Evolutionary conservation across 352 stramenopile genomes (phyloP).

Genomic region (Phytophthora syringae): DNA sequence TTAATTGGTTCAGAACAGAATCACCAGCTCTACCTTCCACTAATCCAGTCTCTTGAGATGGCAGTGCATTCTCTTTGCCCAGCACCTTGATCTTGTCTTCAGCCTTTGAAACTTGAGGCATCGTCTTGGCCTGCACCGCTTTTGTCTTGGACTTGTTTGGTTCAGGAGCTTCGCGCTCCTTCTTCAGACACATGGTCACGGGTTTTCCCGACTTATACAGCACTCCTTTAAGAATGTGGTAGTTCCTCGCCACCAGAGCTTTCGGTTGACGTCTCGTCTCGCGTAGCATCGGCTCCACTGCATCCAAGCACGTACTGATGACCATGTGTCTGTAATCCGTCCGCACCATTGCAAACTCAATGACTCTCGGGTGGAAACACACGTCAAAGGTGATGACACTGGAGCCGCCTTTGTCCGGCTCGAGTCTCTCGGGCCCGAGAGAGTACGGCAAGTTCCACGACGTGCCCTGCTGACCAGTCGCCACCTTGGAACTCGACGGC

Average conservation of each 20-base stretch:
- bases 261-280: slow-evolving; percentile 35
- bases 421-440: slow-evolving; percentile 89
- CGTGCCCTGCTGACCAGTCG: slow-evolving; percentile 36
- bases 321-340: slow-evolving; percentile 88
- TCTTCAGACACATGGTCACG: slow-evolving; percentile 75
- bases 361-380: slow-evolving; percentile 91
- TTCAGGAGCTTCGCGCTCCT: slow-evolving; percentile 20
- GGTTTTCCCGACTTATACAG: slow-evolving; percentile 85
- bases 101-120: not conserved
- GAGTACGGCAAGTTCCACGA: slow-evolving; percentile 93
- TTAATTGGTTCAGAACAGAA: slow-evolving; percentile 17
- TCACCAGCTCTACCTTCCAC: slow-evolving; percentile 7
- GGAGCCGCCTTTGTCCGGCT: slow-evolving; percentile 85
- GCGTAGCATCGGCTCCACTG: slow-evolving; percentile 68
- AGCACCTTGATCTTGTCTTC: slow-evolving; percentile 11
- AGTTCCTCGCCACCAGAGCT: slow-evolving; percentile 49
- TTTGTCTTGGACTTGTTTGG: slow-evolving; percentile 8
- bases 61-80: slow-evolving; percentile 17
- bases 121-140: not conserved
- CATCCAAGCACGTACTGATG: slow-evolving; percentile 87
- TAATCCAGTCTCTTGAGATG: slow-evolving; percentile 2
- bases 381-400: slow-evolving; percentile 89
- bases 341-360: slow-evolving; percentile 66
- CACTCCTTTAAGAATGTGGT: slow-evolving; percentile 87
- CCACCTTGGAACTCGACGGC: slow-evolving; percentile 63